phyloP scores from a whole-genome alignment of 306 rosid genomes.

The Delonix regia region DNA sequence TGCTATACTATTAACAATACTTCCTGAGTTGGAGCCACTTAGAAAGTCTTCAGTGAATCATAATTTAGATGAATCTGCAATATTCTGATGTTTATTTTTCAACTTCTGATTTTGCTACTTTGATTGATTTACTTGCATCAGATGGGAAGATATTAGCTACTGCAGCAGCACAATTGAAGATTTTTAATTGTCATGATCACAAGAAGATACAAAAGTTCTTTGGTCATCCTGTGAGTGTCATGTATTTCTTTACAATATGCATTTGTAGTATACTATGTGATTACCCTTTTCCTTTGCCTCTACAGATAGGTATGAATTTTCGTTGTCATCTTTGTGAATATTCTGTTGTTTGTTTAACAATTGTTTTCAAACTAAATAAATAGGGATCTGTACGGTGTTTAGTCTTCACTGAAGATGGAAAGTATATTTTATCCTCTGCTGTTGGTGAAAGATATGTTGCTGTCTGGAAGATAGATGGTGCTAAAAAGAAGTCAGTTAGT shows the following conservation, averaged over 20 bases:
- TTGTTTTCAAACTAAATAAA: slow-evolving; percentile 38
- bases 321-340: slow-evolving; percentile 21
- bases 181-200: slow-evolving; percentile 62
- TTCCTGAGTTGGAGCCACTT: slow-evolving; percentile 10
- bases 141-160: slow-evolving; percentile 91
- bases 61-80: slow-evolving; percentile 32
- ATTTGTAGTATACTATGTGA: background rate
- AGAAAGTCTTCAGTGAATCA: slow-evolving; percentile 31
- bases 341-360: slow-evolving; percentile 29
- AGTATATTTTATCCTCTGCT: slow-evolving; percentile 82
- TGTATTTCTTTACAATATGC: slow-evolving; percentile 2
- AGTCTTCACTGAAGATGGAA: slow-evolving; percentile 84
- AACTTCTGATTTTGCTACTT: slow-evolving; percentile 42
- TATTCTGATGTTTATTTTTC: background rate
- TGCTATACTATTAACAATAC: slow-evolving; percentile 12
- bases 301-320: background rate
- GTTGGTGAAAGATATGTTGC: slow-evolving; percentile 91
- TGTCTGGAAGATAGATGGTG: slow-evolving; percentile 69
- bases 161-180: slow-evolving; percentile 85
- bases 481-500: slow-evolving; percentile 76
- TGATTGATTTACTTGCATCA: slow-evolving; percentile 40
- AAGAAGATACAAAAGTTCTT: slow-evolving; percentile 82
- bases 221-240: slow-evolving; percentile 97
- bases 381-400: slow-evolving; percentile 90
- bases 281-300: slow-evolving; percentile 16